Conservation (phyloP, 768 basidiomycete species). For the Amanita molliuscula region DNA sequence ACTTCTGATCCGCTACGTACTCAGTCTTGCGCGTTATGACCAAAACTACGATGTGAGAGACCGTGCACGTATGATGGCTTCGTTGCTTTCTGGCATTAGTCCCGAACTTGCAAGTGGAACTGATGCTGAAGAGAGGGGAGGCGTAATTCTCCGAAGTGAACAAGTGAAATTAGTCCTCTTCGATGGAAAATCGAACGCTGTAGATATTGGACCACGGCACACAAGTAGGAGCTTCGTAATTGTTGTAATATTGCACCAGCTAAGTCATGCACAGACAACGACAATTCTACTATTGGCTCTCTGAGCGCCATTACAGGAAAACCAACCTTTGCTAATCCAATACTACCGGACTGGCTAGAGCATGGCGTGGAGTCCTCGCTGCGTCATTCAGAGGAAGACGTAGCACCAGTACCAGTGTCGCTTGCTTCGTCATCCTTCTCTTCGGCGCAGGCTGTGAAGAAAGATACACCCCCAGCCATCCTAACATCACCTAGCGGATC, state of each 20-base stretch:
- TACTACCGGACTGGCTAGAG: constrained; percentile 83
- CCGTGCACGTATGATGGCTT: constrained; percentile 68
- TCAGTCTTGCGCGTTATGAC: constrained; percentile 84
- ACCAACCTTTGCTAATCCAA: constrained; percentile 36
- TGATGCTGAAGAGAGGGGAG: constrained; percentile 38
- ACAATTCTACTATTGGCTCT: constrained; percentile 49
- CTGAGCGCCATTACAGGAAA: constrained; percentile 52
- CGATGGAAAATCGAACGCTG: constrained; percentile 52
- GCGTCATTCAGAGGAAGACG: constrained; percentile 58
- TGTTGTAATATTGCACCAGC: neutral
- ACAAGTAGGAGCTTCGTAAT: constrained; percentile 17
- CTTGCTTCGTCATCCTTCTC: constrained; percentile 28
- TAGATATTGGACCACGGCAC: constrained; percentile 26
- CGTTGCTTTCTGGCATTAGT: constrained; percentile 51
- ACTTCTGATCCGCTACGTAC: constrained; percentile 60
- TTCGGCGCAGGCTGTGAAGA: constrained; percentile 12
- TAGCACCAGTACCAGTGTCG: constrained; percentile 18
- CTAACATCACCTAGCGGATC: constrained; percentile 42
- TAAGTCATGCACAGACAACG: constrained; percentile 19
- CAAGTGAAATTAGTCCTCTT: constrained; percentile 76
- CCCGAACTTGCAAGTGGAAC: constrained; percentile 22
- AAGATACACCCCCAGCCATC: constrained; percentile 35
- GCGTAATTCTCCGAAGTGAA: constrained; percentile 73
- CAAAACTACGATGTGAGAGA: constrained; percentile 85
- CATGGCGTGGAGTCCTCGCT: constrained; percentile 71